Base-by-base conservation (phyloP, 1,284 basidiomycete species). In the Schizophyllum amplum region DNA sequence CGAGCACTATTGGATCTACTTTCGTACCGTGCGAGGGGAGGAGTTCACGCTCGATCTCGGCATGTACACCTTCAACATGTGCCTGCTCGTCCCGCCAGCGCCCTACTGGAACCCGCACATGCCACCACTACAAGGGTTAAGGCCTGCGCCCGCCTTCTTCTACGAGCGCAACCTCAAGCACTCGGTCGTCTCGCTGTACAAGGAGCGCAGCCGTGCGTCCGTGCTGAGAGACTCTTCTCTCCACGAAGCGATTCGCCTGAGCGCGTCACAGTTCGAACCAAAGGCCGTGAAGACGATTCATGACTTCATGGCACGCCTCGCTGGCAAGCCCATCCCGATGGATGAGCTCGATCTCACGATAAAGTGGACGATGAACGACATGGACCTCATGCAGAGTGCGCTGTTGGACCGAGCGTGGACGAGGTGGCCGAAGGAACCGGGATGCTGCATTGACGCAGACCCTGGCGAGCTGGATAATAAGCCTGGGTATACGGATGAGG, bases 1-100 rank as follows among this genome's bases (percentile, higher is more conserved):
- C 23, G 69, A 75, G 17, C 76, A 78, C 59, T 75, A 74, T 61
- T 77, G 75, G 74, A 65, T 78, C 5, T 79, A 77, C 60, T 78
- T 78, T 67, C 73, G 64, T 4, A 77, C 75, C 4, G 53, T 72
- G 13, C 60, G 66, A 1, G 75, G 75, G 2, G 69, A 78, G 54
- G 70, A 75, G 20, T 58, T 75, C 27, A 63, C 66, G 4, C 63
- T 79, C 5, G 75, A 78, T 51, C 66, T 69, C 51, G 65, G 64
- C 25, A 70, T 76, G 68, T 73, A 66, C 62, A 69, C 71, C 0
- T 76, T 75, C 68, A 75, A 76, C 59, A 67, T 74, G 59, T 68
- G 67, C 57, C 56, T 62, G 5, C 55, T 66, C 53, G 66, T 73
- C 46, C 11, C 58, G 15, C 54, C 61, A 6, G 52, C 52, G 1